phyloP scores from a whole-genome alignment of 2,329 filamentous ascomycete genomes.

The Dactylella cylindrospora region DNA sequence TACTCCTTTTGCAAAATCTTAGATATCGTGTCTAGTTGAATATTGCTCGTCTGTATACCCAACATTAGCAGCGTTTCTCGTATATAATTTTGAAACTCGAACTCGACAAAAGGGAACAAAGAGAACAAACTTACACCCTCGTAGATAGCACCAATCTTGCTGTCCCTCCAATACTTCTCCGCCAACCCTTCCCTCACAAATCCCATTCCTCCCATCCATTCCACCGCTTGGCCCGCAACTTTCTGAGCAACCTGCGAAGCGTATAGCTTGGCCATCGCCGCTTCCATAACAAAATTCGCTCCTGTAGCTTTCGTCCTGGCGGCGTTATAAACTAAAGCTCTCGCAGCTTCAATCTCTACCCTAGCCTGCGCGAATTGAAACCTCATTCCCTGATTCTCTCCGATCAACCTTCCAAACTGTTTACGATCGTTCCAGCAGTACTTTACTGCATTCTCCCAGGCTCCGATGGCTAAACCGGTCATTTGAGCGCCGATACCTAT shows the following conservation, averaged over 20 bases:
- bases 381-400: conserved; percentile 99
- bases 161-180: conserved; percentile 97
- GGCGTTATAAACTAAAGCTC: conserved; percentile 92
- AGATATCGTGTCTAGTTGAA: conserved; percentile 70
- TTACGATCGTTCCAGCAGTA: conserved; percentile 99
- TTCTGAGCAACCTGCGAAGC: conserved; percentile 87
- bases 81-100: conserved; percentile 49
- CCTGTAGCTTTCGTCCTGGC: conserved; percentile 97
- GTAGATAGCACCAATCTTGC: conserved; percentile 98
- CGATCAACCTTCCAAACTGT: conserved; percentile 91
- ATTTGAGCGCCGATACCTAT: conserved; percentile 99
- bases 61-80: conserved; percentile 18
- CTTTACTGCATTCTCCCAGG: conserved; percentile 89
- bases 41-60: conserved; percentile 59
- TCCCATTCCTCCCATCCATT: conserved; percentile 99
- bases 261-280: conserved; percentile 97
- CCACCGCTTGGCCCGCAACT: conserved; percentile 81
- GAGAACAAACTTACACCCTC: conserved; percentile 66
- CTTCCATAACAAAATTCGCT: conserved; percentile 83
- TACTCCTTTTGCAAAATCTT: conserved; percentile 71
- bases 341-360: conserved; percentile 86
- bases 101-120: conserved; percentile 47
- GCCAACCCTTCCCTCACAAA: conserved; percentile 95
- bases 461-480: conserved; percentile 91
- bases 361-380: conserved; percentile 97